Conservation (phyloP, 2,329 filamentous ascomycete genomes). For the Dactylellina cionopaga region DNA sequence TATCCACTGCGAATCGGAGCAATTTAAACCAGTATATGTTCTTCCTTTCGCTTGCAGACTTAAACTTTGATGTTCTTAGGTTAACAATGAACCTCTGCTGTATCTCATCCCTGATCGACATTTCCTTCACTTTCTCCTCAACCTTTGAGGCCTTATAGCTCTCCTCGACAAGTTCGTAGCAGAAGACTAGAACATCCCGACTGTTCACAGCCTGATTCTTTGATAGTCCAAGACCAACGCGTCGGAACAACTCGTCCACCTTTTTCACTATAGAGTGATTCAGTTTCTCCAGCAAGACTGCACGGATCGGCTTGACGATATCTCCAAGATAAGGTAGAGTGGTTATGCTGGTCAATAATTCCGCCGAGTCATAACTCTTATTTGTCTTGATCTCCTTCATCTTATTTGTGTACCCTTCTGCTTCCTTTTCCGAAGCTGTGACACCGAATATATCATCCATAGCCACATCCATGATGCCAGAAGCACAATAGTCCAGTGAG, state of each 20-base stretch:
- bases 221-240: slow-evolving; percentile 83
- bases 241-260: slow-evolving; percentile 85
- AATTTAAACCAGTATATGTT: slow-evolving; percentile 88
- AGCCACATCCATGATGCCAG: slow-evolving; percentile 80
- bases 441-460: slow-evolving; percentile 98
- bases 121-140: slow-evolving; percentile 60
- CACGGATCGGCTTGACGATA: slow-evolving; percentile 80
- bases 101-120: slow-evolving; percentile 69
- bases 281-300: slow-evolving; percentile 82
- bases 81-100: slow-evolving; percentile 81
- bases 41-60: slow-evolving; percentile 74
- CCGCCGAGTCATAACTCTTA: slow-evolving; percentile 98
- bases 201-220: slow-evolving; percentile 82
- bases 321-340: slow-evolving; percentile 78
- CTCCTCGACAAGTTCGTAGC: slow-evolving; percentile 91
- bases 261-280: slow-evolving; percentile 85
- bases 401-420: slow-evolving; percentile 90
- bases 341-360: slow-evolving; percentile 83
- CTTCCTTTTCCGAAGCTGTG: slow-evolving; percentile 94
- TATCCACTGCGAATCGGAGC: slow-evolving; percentile 84
- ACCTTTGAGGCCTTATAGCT: slow-evolving; percentile 75
- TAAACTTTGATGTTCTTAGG: slow-evolving; percentile 77
- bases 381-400: slow-evolving; percentile 98
- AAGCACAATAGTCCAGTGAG: slow-evolving; percentile 87
- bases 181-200: slow-evolving; percentile 88